These are phyloP conservation scores for Pterulicium gracile DNA, from an alignment of 1,284 basidiomycete species.

Conservation along the genomic window DNA sequence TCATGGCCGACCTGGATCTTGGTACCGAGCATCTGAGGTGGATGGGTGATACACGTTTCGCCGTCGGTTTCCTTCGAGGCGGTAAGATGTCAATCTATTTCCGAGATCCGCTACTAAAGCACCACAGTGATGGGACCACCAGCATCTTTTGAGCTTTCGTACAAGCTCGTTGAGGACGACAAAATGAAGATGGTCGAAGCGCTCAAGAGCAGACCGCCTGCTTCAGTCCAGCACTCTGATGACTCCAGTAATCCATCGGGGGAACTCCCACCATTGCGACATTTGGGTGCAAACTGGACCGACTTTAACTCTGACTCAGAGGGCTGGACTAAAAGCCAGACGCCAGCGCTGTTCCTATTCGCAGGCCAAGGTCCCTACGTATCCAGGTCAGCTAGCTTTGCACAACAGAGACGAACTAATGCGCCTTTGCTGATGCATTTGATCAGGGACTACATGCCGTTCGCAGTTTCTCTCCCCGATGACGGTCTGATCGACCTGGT, in stretches of 20 bases:
- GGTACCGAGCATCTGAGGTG: slow-evolving; percentile 85
- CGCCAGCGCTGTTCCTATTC: slow-evolving; percentile 62
- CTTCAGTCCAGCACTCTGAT: slow-evolving; percentile 15
- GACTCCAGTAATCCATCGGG: slow-evolving; percentile 9
- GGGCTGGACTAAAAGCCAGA: slow-evolving; percentile 63
- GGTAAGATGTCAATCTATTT: too few relatives aligned
- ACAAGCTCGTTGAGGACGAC: slow-evolving; percentile 64
- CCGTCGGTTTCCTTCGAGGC: slow-evolving; percentile 74
- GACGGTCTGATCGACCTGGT: slow-evolving; percentile 78
- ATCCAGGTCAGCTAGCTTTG: slow-evolving; percentile 35
- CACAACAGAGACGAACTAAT: slow-evolving; percentile 2
- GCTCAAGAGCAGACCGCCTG: slow-evolving; percentile 17
- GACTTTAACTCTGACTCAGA: slow-evolving; percentile 27
- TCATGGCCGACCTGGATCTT: slow-evolving; percentile 88
- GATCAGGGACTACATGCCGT: slow-evolving; percentile 71
- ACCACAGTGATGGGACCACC: too few relatives aligned
- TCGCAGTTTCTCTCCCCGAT: slow-evolving; percentile 70
- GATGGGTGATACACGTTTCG: slow-evolving; percentile 89
- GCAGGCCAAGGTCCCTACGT: slow-evolving; percentile 66
- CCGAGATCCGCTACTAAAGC: too few relatives aligned
- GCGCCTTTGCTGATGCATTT: slow-evolving; percentile 6
- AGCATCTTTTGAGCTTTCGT: slow-evolving; percentile 59
- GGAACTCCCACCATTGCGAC: slow-evolving; percentile 31
- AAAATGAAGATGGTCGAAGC: slow-evolving; percentile 60
- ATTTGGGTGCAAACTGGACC: slow-evolving; percentile 30